Conservation (phyloP, 306 rosid genomes). For the Cicer yamashitae region DNA sequence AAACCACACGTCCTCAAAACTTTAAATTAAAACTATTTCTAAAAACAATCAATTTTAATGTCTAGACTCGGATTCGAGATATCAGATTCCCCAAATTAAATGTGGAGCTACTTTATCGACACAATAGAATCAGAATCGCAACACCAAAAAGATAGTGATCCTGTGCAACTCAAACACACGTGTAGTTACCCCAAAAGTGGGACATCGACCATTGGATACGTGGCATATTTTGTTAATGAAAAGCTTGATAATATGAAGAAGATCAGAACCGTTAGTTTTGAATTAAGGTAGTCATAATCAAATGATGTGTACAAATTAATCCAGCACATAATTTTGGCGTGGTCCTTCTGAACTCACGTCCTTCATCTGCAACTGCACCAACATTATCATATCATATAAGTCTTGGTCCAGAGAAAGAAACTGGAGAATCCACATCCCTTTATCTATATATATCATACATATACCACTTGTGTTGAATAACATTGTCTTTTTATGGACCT, state of each 20-base stretch:
- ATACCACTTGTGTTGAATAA: slow-evolving; percentile 42
- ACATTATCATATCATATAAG: slow-evolving; percentile 31
- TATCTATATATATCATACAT: slow-evolving; percentile 22
- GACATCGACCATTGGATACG: slow-evolving; percentile 36
- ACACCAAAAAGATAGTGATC: neutral
- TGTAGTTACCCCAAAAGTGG: slow-evolving; percentile 29
- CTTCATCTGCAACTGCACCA: slow-evolving; percentile 43
- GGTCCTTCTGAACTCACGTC: slow-evolving; percentile 59
- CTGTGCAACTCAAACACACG: slow-evolving; percentile 22
- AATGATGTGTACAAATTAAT: slow-evolving; percentile 58
- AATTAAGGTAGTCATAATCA: slow-evolving; percentile 66
- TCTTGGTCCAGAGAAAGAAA: slow-evolving; percentile 27
- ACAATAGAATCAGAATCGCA: no score
- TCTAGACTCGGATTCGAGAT: no score
- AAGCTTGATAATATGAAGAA: neutral
- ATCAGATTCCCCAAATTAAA: no score
- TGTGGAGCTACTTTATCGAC: no score
- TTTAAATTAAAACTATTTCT: no score
- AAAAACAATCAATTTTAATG: no score
- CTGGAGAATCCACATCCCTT: slow-evolving; percentile 1
- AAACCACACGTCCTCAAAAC: no score
- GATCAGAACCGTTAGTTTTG: slow-evolving; percentile 58
- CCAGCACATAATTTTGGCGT: slow-evolving; percentile 67
- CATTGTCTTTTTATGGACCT: slow-evolving; percentile 40
- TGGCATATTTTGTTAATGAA: slow-evolving; percentile 34